Evolutionary conservation across 2,329 filamentous ascomycete genomes (phyloP).

Genomic region (Macroventuria anomochaeta): DNA sequence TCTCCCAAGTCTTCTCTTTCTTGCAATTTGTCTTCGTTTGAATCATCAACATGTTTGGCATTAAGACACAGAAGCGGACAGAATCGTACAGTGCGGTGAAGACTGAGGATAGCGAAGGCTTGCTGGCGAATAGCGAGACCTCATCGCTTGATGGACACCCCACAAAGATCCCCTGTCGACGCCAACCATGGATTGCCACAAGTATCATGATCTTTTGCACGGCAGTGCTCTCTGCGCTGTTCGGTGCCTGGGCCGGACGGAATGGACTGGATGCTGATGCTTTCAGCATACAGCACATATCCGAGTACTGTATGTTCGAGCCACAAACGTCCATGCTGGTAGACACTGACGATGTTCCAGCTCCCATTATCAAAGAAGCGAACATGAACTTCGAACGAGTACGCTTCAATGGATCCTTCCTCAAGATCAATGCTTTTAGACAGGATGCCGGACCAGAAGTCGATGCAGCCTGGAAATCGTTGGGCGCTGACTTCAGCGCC

Average conservation of each 20-base stretch:
- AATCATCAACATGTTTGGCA: slow-evolving; percentile 23
- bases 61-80: slow-evolving; percentile 23
- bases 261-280: slow-evolving; percentile 28
- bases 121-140: slow-evolving; percentile 26
- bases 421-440: slow-evolving; percentile 62
- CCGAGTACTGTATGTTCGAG: slow-evolving; percentile 40
- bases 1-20: not conserved
- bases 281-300: slow-evolving; percentile 39
- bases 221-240: slow-evolving; percentile 26
- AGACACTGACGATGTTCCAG: slow-evolving; percentile 21
- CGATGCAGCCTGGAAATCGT: slow-evolving; percentile 63
- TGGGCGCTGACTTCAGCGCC: slow-evolving; percentile 60
- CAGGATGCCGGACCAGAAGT: slow-evolving; percentile 60
- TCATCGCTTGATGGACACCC: slow-evolving; percentile 15
- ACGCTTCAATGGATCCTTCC: slow-evolving; percentile 64
- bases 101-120: slow-evolving; percentile 26
- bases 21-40: not conserved
- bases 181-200: slow-evolving; percentile 26
- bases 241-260: slow-evolving; percentile 31
- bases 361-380: slow-evolving; percentile 49
- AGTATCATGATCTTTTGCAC: slow-evolving; percentile 23
- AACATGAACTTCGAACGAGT: slow-evolving; percentile 50
- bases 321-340: not conserved
- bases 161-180: not conserved
- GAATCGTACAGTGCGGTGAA: slow-evolving; percentile 20